These are phyloP conservation scores for Neurospora tetrasperma DNA, from an alignment of 495 filamentous ascomycete species.

Conservation along the genomic window DNA sequence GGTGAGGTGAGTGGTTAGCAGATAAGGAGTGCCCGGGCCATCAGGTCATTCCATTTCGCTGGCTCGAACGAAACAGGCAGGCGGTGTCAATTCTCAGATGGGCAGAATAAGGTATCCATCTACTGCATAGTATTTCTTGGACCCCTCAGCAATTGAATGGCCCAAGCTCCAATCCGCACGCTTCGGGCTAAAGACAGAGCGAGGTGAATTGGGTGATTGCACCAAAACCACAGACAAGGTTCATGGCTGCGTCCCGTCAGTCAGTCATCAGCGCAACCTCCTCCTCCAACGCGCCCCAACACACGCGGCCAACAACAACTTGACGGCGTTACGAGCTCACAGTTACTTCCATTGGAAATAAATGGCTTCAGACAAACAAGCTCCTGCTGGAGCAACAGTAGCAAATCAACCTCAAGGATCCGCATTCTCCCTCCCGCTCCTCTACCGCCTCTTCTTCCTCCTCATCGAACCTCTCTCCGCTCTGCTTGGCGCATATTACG, in stretches of 20 bases:
- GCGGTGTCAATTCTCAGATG: conserved; percentile 5
- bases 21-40: neutral
- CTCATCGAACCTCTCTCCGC: conserved; percentile 55
- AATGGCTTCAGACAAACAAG: conserved; percentile 6
- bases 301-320: neutral
- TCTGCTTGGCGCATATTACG: conserved; percentile 54
- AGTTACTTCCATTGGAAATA: neutral
- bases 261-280: neutral
- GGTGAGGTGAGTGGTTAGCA: neutral
- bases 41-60: neutral
- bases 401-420: neutral
- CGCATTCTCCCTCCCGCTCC: conserved; percentile 28
- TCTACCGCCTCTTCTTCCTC: conserved; percentile 55
- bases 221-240: neutral
- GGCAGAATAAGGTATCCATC: neutral
- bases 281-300: neutral
- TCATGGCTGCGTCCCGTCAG: neutral
- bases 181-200: neutral
- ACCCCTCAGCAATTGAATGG: neutral
- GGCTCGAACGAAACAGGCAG: neutral
- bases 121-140: neutral
- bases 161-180: conserved; percentile 4
- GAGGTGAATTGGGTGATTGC: neutral
- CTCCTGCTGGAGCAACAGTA: neutral
- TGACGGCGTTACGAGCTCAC: neutral